Conservation (phyloP, 805 yeast species). For the Hanseniaspora lindneri region DNA sequence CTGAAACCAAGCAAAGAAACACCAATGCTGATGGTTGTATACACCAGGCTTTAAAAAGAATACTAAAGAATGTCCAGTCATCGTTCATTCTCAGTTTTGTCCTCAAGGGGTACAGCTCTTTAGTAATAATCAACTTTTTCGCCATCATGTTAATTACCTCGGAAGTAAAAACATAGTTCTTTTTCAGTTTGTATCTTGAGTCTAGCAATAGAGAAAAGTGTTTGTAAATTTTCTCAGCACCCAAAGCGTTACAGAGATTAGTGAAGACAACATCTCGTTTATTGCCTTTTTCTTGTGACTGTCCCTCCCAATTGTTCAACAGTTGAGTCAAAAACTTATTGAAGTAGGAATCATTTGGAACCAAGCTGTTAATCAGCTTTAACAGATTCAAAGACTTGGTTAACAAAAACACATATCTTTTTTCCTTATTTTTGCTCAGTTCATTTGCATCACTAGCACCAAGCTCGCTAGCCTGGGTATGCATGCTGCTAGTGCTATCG, state of each 20-base stretch:
- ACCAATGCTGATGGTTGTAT: slow-evolving; percentile 80
- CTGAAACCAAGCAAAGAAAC: slow-evolving; percentile 72
- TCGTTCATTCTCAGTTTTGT: slow-evolving; percentile 55
- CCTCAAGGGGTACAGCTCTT: slow-evolving; percentile 62
- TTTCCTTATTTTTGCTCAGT: background rate
- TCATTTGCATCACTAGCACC: background rate
- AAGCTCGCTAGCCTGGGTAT: background rate
- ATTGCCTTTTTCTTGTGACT: slow-evolving; percentile 27
- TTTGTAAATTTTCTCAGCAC: slow-evolving; percentile 72
- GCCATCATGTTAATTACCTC: slow-evolving; percentile 78
- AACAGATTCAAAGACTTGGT: slow-evolving; percentile 25
- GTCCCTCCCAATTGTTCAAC: slow-evolving; percentile 49
- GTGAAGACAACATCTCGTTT: slow-evolving; percentile 71
- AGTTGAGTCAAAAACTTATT: slow-evolving; percentile 62
- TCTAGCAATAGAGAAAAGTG: slow-evolving; percentile 67
- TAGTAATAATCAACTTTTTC: slow-evolving; percentile 74
- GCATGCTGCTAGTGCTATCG: background rate
- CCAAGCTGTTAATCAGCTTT: slow-evolving; percentile 24
- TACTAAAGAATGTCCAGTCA: slow-evolving; percentile 59
- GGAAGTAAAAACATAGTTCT: slow-evolving; percentile 48
- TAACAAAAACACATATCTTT: background rate
- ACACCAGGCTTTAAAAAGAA: slow-evolving; percentile 82
- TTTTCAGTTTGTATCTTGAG: slow-evolving; percentile 37
- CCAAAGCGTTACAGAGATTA: slow-evolving; percentile 67
- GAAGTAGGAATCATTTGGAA: slow-evolving; percentile 57